These are phyloP conservation scores for Blepharisma undulans DNA, from an alignment of 169 alveolate genomes.

Conservation along the genomic window DNA sequence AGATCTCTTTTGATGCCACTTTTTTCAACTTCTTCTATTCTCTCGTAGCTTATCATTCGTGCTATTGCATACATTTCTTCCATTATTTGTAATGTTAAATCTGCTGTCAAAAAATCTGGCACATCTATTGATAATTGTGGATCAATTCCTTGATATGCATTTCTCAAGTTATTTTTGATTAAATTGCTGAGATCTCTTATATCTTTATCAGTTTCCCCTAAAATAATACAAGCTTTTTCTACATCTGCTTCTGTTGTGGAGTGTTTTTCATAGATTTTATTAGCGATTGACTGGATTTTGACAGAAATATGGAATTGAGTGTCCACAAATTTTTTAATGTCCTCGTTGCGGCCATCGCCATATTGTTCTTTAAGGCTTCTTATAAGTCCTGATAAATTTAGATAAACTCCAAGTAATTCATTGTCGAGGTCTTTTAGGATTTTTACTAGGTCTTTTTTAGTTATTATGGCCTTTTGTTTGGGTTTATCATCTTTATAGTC, in stretches of 20 bases:
- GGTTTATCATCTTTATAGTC: background rate
- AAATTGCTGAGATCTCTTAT: background rate
- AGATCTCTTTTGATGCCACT: background rate
- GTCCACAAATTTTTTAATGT: background rate
- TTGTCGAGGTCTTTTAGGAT: background rate
- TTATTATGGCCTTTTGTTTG: background rate
- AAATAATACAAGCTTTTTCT: background rate
- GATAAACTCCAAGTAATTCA: background rate
- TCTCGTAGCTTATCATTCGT: background rate
- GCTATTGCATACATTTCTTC: background rate
- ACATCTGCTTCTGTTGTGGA: background rate
- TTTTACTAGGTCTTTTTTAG: background rate
- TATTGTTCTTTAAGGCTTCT: background rate
- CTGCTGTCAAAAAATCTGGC: background rate
- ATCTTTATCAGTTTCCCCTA: background rate
- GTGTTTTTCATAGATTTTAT: background rate
- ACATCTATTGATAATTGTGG: background rate
- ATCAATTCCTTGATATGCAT: background rate
- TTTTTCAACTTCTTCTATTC: background rate
- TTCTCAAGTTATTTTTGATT: too few species aligned
- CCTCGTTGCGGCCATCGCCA: background rate
- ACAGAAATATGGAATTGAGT: background rate
- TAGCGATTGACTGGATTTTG: background rate
- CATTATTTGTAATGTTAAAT: background rate
- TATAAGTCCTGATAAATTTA: background rate